Evolutionary conservation across 1,139 yeast species (phyloP).

Genomic region (Protomyces inundatus): DNA sequence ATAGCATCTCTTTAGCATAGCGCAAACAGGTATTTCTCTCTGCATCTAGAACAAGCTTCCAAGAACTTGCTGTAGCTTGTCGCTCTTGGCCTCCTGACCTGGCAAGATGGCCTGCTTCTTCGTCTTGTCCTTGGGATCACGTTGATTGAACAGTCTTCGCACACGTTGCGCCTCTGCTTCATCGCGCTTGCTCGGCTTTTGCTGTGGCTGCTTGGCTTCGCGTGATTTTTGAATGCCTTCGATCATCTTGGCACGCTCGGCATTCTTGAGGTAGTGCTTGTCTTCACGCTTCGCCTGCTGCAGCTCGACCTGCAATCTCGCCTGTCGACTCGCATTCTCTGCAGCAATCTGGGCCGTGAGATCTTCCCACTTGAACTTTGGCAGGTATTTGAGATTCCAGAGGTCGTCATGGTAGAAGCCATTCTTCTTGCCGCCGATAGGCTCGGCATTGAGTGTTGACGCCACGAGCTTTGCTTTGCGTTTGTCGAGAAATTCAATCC

Average conservation of each 20-base stretch:
- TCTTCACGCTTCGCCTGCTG: constrained; percentile 84
- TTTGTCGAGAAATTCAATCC: constrained; percentile 88
- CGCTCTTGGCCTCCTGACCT: background rate
- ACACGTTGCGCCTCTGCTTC: background rate
- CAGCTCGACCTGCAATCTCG: constrained; percentile 79
- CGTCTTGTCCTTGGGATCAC: constrained; percentile 28
- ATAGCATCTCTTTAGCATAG: background rate
- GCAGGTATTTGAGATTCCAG: constrained; percentile 78
- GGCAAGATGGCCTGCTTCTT: constrained; percentile 4
- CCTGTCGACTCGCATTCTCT: constrained; percentile 83
- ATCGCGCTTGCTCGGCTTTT: background rate
- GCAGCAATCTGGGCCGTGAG: constrained; percentile 87
- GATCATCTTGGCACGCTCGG: constrained; percentile 80
- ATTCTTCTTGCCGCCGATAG: constrained; percentile 85
- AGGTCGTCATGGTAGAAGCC: constrained; percentile 93
- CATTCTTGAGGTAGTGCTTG: constrained; percentile 73
- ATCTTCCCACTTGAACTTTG: constrained; percentile 93
- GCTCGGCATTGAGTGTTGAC: constrained; percentile 77
- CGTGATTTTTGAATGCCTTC: constrained; percentile 56
- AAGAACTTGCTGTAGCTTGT: background rate
- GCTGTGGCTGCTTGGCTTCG: constrained; percentile 35
- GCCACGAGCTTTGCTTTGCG: constrained; percentile 87
- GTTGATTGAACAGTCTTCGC: constrained; percentile 32
- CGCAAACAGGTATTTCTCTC: background rate
- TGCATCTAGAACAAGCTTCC: background rate